Base-by-base conservation (phyloP, 225 moss, liverwort and hornwort species). In the Marchantia polymorpha region DNA sequence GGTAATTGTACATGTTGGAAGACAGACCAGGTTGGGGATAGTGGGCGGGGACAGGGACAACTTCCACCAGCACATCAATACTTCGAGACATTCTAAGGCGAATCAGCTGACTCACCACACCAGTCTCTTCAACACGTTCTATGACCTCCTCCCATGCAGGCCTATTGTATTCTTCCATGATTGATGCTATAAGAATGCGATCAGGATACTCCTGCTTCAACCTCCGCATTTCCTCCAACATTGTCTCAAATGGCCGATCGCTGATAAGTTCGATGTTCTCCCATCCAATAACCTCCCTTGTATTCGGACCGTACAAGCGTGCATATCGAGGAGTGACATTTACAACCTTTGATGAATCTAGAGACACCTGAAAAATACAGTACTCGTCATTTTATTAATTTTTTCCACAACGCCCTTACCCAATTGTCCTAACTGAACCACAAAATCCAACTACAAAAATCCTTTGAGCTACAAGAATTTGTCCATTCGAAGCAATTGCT, bases 201-300 rank as follows among this genome's bases (percentile, higher is more conserved):
- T 96, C 96, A 30, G 96, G 96, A 67, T 94, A 96, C 84, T 96
- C 96, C 71, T 94, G 79, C 90, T 96, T 96, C 46, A 96, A 86
- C 81, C 82, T 89, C 27, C 86, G 88, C 91, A 91, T 89, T 75
- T 96, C 96, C 70, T 89, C 92, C 79, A 96, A 84, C 96, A 96
- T 96, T 3, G 92, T 96, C 84, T 96, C 92, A 25, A 96, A 96
- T 29, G 96, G 94, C 72, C 96, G 92, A 82, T 96, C 96, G 67
- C 96, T 96, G 85, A 96, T 96, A 30, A 96, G 96, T 79, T 96
- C 96, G 76, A 96, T 96, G 47, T 96, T 96, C 78, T 96, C 83
- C 96, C 96, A 96, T 66, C 94, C 96, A 12, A 96, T 94, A 52
- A 96, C 90, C 82, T 94, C 96, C 53, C 81, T 51, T 29, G 69